These are phyloP conservation scores for Akanthomyces uredinophilus DNA, from an alignment of 2,329 filamentous ascomycete species.

Conservation along the genomic window DNA sequence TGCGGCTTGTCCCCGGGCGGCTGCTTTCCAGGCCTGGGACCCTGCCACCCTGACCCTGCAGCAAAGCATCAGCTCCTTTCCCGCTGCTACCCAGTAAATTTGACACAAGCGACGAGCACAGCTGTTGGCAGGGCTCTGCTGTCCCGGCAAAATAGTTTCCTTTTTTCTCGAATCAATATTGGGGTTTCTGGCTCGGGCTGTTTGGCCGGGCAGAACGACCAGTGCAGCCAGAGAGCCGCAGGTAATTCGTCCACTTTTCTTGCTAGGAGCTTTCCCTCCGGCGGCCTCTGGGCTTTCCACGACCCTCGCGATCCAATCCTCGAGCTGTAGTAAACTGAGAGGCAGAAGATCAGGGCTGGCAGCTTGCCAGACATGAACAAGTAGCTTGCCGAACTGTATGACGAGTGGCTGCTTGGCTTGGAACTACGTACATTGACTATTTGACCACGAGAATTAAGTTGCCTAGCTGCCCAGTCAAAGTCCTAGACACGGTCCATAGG, in stretches of 20 bases:
- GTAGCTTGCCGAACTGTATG: neutral
- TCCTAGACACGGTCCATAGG: neutral
- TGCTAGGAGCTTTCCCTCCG: slow-evolving; percentile 4
- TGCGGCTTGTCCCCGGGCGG: neutral
- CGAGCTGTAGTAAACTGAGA: neutral
- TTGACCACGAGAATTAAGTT: no score
- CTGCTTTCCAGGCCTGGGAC: neutral
- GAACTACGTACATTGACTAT: no score
- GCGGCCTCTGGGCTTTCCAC: neutral
- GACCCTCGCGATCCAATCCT: neutral
- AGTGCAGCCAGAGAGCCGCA: neutral
- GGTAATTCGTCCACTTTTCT: neutral
- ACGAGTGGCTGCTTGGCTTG: no score
- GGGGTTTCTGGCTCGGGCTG: neutral
- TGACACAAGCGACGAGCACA: neutral
- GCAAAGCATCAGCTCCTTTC: neutral
- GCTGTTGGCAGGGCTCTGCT: neutral
- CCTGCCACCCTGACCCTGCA: neutral
- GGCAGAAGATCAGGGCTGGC: no score
- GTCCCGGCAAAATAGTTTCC: neutral
- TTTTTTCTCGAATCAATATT: neutral
- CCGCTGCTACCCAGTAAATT: neutral
- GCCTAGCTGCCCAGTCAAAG: neutral
- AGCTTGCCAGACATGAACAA: neutral
- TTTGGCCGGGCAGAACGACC: neutral